Evolutionary conservation across 2,329 filamentous ascomycete species (phyloP).

Genomic region (Claviceps digitariae): DNA sequence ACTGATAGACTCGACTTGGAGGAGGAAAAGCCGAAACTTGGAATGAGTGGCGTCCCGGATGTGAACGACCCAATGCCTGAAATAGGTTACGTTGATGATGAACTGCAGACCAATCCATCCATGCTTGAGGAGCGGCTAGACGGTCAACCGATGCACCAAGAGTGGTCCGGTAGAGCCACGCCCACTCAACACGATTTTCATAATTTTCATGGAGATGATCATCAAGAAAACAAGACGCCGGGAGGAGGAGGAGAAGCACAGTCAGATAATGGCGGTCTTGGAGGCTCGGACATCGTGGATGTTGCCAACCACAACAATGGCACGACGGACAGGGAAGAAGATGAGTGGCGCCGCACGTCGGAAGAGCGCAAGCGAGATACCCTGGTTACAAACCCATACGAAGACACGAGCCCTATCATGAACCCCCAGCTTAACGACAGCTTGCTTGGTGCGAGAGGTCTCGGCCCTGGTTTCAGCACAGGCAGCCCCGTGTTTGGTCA

Average conservation of each 20-base stretch:
- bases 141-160: constrained; percentile 27
- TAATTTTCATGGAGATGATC: constrained; percentile 20
- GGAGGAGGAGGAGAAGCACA: not conserved
- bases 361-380: constrained; percentile 53
- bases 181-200: constrained; percentile 24
- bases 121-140: constrained; percentile 63
- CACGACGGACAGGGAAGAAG: constrained; percentile 38
- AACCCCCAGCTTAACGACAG: constrained; percentile 39
- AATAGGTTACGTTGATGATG: constrained; percentile 53
- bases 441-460: constrained; percentile 28
- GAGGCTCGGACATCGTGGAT: constrained; percentile 37
- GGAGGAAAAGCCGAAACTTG: constrained; percentile 43
- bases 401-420: constrained; percentile 48
- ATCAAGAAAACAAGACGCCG: constrained; percentile 7
- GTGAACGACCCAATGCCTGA: constrained; percentile 61
- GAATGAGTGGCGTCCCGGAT: constrained; percentile 56
- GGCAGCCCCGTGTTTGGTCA: constrained; percentile 44
- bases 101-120: constrained; percentile 75
- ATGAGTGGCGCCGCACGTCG: constrained; percentile 51
- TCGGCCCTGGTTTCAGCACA: constrained; percentile 33
- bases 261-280: constrained; percentile 17
- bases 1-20: constrained; percentile 43
- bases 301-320: constrained; percentile 43
- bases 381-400: constrained; percentile 53
- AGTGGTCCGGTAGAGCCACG: constrained; percentile 43